Conservation (phyloP, 768 basidiomycete genomes). For the Naganishia antarctica region DNA sequence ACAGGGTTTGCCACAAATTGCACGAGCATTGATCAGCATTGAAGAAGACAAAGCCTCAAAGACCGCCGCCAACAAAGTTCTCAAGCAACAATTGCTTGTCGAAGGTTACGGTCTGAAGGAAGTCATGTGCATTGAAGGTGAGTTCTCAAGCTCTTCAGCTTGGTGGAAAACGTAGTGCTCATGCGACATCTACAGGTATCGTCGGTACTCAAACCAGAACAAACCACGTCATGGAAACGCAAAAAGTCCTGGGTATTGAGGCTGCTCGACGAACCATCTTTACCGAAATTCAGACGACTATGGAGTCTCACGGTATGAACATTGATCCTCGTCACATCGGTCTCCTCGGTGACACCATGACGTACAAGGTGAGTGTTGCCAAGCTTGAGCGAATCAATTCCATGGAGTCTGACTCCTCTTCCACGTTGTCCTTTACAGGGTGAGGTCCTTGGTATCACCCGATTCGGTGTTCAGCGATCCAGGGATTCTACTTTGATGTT, state of each 20-base stretch:
- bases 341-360: conserved; percentile 97
- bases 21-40: conserved; percentile 92
- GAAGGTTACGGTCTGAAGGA: conserved; percentile 95
- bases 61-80: conserved; percentile 58
- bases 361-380: conserved; percentile 73
- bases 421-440: too few relatives aligned
- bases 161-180: too few relatives aligned
- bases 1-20: conserved; percentile 78
- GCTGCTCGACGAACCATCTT: conserved; percentile 90
- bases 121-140: conserved; percentile 96
- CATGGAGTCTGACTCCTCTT: too few relatives aligned
- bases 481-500: conserved; percentile 95
- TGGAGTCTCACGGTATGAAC: conserved; percentile 95
- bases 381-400: too few relatives aligned
- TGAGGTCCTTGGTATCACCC: conserved; percentile 94
- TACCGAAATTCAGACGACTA: conserved; percentile 94
- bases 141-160: too few relatives aligned
- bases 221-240: conserved; percentile 95
- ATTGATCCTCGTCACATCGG: conserved; percentile 98
- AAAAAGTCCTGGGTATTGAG: conserved; percentile 94
- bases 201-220: conserved; percentile 86
- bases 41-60: conserved; percentile 53
- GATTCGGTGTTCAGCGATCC: conserved; percentile 99
- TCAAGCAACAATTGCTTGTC: conserved; percentile 86
- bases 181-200: conserved; percentile 59